Percentiles rank a stretch among this genome's conserved stretches.
Conservation (phyloP, 2,329 filamentous ascomycete species). For the Camptophora hylomeconis region DNA sequence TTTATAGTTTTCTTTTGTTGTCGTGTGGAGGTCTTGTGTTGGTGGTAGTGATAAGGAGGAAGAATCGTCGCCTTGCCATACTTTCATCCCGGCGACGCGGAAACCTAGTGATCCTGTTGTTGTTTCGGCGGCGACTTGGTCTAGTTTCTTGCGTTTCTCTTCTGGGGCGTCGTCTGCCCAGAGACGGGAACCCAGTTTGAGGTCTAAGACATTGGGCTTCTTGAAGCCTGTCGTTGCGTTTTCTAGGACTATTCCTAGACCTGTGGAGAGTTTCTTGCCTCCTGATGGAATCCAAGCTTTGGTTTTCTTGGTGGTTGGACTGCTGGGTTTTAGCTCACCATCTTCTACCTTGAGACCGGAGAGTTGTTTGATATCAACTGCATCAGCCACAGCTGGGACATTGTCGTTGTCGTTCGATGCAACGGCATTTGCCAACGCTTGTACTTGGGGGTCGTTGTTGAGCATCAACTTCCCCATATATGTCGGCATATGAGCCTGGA, state of each 20-base stretch:
- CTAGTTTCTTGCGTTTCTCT: slow-evolving; percentile 45
- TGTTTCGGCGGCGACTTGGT: slow-evolving; percentile 45
- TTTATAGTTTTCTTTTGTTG: slow-evolving; percentile 37
- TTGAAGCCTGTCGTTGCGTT: slow-evolving; percentile 72
- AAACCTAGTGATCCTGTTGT: slow-evolving; percentile 49
- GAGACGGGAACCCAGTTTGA: slow-evolving; percentile 75
- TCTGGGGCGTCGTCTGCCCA: slow-evolving; percentile 62
- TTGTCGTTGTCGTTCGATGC: slow-evolving; percentile 18
- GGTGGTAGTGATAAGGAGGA: slow-evolving; percentile 2
- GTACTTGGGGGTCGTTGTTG: slow-evolving; percentile 36
- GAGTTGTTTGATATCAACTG: slow-evolving; percentile 11
- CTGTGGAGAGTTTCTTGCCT: slow-evolving; percentile 57
- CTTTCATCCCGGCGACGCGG: slow-evolving; percentile 53
- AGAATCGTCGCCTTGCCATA: slow-evolving; percentile 33
- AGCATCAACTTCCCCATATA: slow-evolving; percentile 71
- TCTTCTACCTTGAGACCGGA: slow-evolving; percentile 1
- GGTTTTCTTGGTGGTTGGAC: slow-evolving; percentile 1
- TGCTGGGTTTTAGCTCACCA: not conserved
- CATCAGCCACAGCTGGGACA: slow-evolving; percentile 17
- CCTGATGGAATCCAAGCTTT: slow-evolving; percentile 34
- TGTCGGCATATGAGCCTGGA: slow-evolving; percentile 68
- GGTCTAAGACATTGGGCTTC: slow-evolving; percentile 78
- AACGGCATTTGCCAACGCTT: slow-evolving; percentile 33
- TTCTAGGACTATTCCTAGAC: slow-evolving; percentile 69
- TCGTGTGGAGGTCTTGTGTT: slow-evolving; percentile 20